These are phyloP conservation scores for Phragmites australis DNA, from an alignment of 176 grass and related monocot genomes.

Conservation along the genomic window DNA sequence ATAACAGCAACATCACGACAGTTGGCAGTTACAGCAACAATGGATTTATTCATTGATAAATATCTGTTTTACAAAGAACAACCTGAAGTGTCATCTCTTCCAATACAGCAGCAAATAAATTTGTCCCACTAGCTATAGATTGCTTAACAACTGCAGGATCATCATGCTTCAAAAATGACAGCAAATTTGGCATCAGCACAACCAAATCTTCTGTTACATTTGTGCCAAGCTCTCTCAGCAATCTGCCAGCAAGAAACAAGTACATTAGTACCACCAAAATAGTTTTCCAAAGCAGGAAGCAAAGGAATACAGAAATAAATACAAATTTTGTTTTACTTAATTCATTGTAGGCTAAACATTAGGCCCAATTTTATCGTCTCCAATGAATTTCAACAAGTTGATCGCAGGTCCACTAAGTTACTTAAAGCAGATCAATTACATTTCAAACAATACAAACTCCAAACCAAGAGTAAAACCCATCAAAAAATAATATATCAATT, in stretches of 20 bases:
- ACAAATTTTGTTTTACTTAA: slow-evolving; percentile 2
- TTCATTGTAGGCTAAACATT: not conserved
- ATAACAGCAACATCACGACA: slow-evolving; percentile 51
- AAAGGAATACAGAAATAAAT: slow-evolving; percentile 23
- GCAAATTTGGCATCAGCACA: slow-evolving; percentile 92
- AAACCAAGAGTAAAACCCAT: slow-evolving; percentile 18
- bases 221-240: slow-evolving; percentile 71
- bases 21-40: slow-evolving; percentile 58
- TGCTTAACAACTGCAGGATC: slow-evolving; percentile 79
- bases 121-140: slow-evolving; percentile 97
- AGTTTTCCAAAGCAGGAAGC: not conserved
- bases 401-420: not conserved
- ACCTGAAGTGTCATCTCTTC: slow-evolving; percentile 99
- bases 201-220: slow-evolving; percentile 80
- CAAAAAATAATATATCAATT: not conserved
- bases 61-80: slow-evolving; percentile 88
- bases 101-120: slow-evolving; percentile 98
- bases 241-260: slow-evolving; percentile 66
- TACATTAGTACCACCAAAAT: slow-evolving; percentile 39
- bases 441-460: not conserved
- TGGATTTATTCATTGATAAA: slow-evolving; percentile 68
- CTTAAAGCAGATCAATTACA: not conserved
- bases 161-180: slow-evolving; percentile 81
- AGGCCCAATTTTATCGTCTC: not conserved
- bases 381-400: not conserved